Evolutionary conservation across 192 early-diverging fungal species (phyloP), one percentile per base, ranked within the genome.

Genomic region (Linnemannia elongata): DNA sequence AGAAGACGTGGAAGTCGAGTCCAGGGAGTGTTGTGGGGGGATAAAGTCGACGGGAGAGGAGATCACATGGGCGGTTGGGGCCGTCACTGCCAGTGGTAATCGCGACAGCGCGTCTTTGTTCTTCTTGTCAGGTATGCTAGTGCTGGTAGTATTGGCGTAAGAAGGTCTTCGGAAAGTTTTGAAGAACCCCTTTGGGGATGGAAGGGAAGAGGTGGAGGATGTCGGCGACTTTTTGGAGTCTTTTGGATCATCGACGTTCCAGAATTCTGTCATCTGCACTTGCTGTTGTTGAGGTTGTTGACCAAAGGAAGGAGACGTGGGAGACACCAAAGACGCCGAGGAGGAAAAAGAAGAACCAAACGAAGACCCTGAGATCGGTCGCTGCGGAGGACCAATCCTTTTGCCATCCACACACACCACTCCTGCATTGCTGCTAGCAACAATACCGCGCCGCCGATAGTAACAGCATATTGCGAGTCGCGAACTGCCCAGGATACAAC

Each of bases 381-480:
- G 39, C 27, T 24, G 39, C 18, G 38, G 60, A 39, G 10, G 69
- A 20, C 69, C 69, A 4, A 42, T 45, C 42, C 72, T 6, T 30
- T 73, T 47, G n/a, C 38, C 72, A 45, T 27, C 81, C 77, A 45
- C 74, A 39, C 41, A 66, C 27, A 66, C 60, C 10, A 30, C 13
- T 66, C 27, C 60, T 66, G 30, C 12, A 1, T 60, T 60, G 55
- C n/a, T 60, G 55, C n/a, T 20, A 70, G 33, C 3, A 52, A 52
- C 15, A 52, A 52, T 52, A 4, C 49, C 49, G 5, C 49, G 49
- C 24, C 82, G 17, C 36, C 75, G 15, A 13, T 38, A 33, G 20
- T 45, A 38, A 35, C 75, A 71, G 17, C 68, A 69, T 72, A 80
- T 5, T 27, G 76, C 24, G 74, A 85, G 63, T 75, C 84, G 12